Evolutionary conservation across 495 filamentous ascomycete genomes (phyloP).

Genomic region (Viridothelium virens): DNA sequence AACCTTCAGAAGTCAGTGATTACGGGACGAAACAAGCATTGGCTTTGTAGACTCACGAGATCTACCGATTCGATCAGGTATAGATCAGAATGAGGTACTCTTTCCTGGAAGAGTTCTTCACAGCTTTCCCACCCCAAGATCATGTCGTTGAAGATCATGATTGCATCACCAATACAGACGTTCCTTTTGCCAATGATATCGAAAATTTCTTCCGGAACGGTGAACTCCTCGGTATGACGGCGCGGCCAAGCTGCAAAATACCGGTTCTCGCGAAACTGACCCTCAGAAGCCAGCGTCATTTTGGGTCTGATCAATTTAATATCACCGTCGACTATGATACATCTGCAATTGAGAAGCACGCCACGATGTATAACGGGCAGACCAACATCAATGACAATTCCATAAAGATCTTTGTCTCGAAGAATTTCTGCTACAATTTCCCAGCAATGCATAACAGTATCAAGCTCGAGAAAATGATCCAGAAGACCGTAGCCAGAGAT

Average conservation of each 20-base stretch:
- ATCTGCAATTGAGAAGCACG: constrained; percentile 64
- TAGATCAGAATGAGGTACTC: constrained; percentile 8
- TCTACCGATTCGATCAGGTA: constrained; percentile 8
- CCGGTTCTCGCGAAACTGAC: constrained; percentile 60
- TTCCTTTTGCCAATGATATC: constrained; percentile 53
- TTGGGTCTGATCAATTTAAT: constrained; percentile 67
- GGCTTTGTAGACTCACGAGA: not conserved
- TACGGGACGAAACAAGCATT: not conserved
- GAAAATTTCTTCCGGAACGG: constrained; percentile 58
- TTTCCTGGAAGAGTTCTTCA: constrained; percentile 34
- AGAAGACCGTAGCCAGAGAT: constrained; percentile 65
- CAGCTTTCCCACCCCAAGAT: constrained; percentile 55
- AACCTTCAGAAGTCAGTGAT: not conserved
- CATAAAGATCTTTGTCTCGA: constrained; percentile 54
- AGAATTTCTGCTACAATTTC: constrained; percentile 64
- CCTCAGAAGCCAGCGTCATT: constrained; percentile 74
- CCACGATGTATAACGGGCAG: constrained; percentile 55
- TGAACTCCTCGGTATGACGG: constrained; percentile 60
- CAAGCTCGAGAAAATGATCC: constrained; percentile 61
- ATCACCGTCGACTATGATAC: constrained; percentile 47
- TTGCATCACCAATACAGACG: constrained; percentile 68
- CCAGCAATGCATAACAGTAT: constrained; percentile 44
- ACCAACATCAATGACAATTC: constrained; percentile 60
- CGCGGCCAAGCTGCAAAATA: constrained; percentile 64
- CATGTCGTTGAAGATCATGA: constrained; percentile 66